Evolutionary conservation across 1,284 basidiomycete genomes (phyloP).

Genomic region (Pyrrhoderma lamaoense): DNA sequence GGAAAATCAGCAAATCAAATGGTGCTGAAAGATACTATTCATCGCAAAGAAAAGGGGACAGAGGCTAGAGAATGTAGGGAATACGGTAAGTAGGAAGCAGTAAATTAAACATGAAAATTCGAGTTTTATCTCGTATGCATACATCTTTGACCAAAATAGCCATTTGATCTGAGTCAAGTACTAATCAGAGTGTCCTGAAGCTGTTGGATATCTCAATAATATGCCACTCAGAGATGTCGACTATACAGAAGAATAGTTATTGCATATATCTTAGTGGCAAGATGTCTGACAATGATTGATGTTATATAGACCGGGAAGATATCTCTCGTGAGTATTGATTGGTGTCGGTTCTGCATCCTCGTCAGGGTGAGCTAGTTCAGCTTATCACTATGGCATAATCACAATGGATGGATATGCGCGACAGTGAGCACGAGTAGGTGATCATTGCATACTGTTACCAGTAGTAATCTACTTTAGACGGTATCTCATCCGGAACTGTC

Average conservation of each 20-base stretch:
- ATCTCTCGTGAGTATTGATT: no score
- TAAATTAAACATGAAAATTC: not conserved
- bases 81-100: slow-evolving; percentile 3
- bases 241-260: slow-evolving; percentile 34
- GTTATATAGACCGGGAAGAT: no score
- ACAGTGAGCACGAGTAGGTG: no score
- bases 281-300: no score
- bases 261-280: slow-evolving; percentile 32
- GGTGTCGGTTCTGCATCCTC: no score
- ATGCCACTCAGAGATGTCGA: slow-evolving; percentile 46
- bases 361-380: no score
- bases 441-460: no score
- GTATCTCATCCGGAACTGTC: no score
- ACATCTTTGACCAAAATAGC: not conserved
- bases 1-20: slow-evolving; percentile 8
- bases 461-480: no score
- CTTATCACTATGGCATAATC: no score
- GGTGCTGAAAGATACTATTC: not conserved
- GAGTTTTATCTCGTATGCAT: no score
- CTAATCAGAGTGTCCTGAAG: slow-evolving; percentile 19
- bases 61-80: not conserved
- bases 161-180: not conserved
- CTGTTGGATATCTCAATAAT: slow-evolving; percentile 36
- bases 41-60: slow-evolving; percentile 3
- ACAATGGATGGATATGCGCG: no score